phyloP scores from a whole-genome alignment of 1,284 basidiomycete genomes.

The Leccinum glutinopallens region DNA sequence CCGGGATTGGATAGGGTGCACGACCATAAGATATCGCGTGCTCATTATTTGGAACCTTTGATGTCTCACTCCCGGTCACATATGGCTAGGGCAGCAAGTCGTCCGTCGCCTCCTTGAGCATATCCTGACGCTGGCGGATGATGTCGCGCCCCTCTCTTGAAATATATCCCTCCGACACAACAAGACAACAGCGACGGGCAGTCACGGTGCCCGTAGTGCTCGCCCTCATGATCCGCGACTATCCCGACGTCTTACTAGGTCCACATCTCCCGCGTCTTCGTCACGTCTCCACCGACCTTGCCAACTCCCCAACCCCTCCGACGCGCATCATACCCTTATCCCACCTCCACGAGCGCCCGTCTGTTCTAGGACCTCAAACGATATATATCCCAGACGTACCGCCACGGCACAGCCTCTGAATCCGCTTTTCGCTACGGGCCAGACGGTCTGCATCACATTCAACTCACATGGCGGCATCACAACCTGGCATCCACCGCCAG shows the following conservation, averaged over 20 bases:
- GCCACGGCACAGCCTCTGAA: too few relatives aligned
- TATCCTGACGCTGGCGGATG: too few relatives aligned
- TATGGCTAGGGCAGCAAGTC: not conserved
- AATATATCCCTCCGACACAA: too few relatives aligned
- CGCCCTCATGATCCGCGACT: conserved; percentile 93
- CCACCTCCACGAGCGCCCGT: too few relatives aligned
- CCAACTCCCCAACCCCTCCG: too few relatives aligned
- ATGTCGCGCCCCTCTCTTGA: too few relatives aligned
- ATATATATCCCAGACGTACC: conserved; percentile 39
- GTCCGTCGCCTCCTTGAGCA: not conserved
- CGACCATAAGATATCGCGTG: not conserved
- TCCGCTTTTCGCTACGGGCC: conserved; percentile 11
- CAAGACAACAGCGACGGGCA: conserved; percentile 64
- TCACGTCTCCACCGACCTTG: conserved; percentile 25
- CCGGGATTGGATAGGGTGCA: not conserved
- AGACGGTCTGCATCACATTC: too few relatives aligned
- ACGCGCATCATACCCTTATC: too few relatives aligned
- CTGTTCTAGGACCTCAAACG: too few relatives aligned
- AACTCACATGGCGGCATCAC: too few relatives aligned
- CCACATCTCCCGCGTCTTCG: conserved; percentile 10
- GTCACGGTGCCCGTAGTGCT: conserved; percentile 71
- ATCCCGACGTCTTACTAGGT: conserved; percentile 66
- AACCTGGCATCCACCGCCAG: too few relatives aligned
- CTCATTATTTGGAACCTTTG: not conserved
- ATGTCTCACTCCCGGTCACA: not conserved